Percentiles rank a stretch among this genome's conserved stretches.
Conservation (phyloP, 2,329 filamentous ascomycete genomes). For the Seiridium cupressi region DNA sequence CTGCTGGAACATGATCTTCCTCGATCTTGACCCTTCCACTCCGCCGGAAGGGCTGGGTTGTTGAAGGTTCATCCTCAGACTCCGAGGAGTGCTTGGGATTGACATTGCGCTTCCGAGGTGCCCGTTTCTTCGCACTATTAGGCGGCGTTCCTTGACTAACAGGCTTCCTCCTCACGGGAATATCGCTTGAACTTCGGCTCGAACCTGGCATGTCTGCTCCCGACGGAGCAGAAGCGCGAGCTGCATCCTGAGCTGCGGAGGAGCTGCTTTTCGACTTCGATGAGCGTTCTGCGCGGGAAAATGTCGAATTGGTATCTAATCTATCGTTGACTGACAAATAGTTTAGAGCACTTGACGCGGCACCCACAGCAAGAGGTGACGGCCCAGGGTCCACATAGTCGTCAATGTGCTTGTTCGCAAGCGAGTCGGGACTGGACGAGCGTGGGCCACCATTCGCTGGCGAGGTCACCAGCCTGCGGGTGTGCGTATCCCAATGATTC, state of each 20-base stretch:
- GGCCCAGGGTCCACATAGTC: conserved; percentile 35
- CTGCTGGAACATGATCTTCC: conserved; percentile 23
- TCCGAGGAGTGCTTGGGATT: neutral
- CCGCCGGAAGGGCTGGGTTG: neutral
- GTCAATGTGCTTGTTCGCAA: conserved; percentile 32
- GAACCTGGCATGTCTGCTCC: conserved; percentile 1
- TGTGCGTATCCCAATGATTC: conserved; percentile 54
- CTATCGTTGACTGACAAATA: conserved; percentile 29
- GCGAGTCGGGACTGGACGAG: conserved; percentile 24
- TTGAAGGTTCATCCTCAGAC: neutral
- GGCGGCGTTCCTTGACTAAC: conserved; percentile 12
- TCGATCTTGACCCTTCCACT: conserved; percentile 24
- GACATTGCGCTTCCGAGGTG: conserved; percentile 6
- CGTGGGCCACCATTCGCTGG: conserved; percentile 29
- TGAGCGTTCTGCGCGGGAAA: conserved; percentile 13
- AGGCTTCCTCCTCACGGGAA: conserved; percentile 16
- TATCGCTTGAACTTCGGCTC: conserved; percentile 14
- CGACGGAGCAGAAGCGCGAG: neutral
- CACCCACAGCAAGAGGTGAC: conserved; percentile 51
- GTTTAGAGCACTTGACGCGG: conserved; percentile 54
- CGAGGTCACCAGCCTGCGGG: conserved; percentile 46
- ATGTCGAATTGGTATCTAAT: conserved; percentile 15
- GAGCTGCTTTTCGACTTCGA: conserved; percentile 14
- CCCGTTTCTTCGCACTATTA: conserved; percentile 21
- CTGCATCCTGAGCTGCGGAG: conserved; percentile 15